Conservation (phyloP, 257 asterid genomes). For the Leptodermis oblonga region DNA sequence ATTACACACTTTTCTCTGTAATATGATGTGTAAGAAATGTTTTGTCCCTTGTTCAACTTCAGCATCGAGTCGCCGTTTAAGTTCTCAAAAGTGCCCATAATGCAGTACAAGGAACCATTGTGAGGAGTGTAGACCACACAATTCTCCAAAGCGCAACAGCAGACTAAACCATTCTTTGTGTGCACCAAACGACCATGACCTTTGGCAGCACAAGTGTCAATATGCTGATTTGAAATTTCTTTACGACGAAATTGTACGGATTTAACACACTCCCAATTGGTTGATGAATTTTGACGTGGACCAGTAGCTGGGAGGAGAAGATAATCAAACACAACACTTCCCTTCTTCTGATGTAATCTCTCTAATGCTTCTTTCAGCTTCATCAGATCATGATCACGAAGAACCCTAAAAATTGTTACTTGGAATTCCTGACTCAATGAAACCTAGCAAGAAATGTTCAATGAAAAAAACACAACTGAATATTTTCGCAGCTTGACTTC, state of each 20-base stretch:
- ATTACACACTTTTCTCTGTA: constrained; percentile 41
- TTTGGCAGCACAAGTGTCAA: constrained; percentile 11
- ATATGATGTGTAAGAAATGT: constrained; percentile 42
- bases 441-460: constrained; percentile 41
- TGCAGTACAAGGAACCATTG: constrained; percentile 45
- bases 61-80: constrained; percentile 43
- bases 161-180: constrained; percentile 48
- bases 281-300: constrained; percentile 10
- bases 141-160: constrained; percentile 54
- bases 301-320: constrained; percentile 58
- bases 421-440: constrained; percentile 51
- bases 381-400: constrained; percentile 40
- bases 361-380: constrained; percentile 29
- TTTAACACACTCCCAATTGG: constrained; percentile 52
- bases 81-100: constrained; percentile 35
- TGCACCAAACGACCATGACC: constrained; percentile 26
- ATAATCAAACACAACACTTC: constrained; percentile 35
- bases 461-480: not conserved
- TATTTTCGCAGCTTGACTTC: not conserved
- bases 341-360: constrained; percentile 13
- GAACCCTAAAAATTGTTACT: constrained; percentile 40
- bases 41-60: constrained; percentile 30
- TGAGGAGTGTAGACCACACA: constrained; percentile 72
- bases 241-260: constrained; percentile 24
- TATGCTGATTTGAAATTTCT: constrained; percentile 18